Evolutionary conservation across 257 asterid genomes (phyloP).

Genomic region (Eustoma russellianum): DNA sequence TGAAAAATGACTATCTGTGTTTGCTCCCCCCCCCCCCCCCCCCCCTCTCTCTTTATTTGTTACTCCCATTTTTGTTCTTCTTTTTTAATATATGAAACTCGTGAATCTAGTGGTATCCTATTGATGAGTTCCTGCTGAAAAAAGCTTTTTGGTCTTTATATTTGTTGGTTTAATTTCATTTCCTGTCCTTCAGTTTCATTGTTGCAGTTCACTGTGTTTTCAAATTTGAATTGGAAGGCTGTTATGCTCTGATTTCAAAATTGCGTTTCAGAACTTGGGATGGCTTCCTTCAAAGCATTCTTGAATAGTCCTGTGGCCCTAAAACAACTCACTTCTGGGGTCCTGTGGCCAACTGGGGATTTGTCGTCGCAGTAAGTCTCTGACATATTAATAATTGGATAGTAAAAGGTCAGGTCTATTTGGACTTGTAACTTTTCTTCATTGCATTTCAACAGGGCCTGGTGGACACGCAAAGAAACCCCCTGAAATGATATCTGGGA

Average conservation of each 20-base stretch:
- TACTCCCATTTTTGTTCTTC: too few relatives aligned
- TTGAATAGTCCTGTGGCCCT: slow-evolving; percentile 39
- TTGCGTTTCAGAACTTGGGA: slow-evolving; percentile 3
- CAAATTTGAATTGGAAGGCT: too few relatives aligned
- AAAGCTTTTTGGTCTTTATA: too few relatives aligned
- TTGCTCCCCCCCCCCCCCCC: too few relatives aligned
- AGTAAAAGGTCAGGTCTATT: not conserved
- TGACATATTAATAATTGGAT: not conserved
- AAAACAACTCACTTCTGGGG: slow-evolving; percentile 46
- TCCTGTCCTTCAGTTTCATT: too few relatives aligned
- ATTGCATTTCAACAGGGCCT: slow-evolving; percentile 44
- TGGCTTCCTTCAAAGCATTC: slow-evolving; percentile 30
- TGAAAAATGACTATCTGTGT: too few relatives aligned
- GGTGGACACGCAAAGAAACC: slow-evolving; percentile 87
- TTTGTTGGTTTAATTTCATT: too few relatives aligned
- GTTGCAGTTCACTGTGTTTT: too few relatives aligned
- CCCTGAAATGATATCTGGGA: slow-evolving; percentile 91
- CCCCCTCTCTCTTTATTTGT: too few relatives aligned
- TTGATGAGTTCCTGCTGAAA: too few relatives aligned
- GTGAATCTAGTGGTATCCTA: too few relatives aligned
- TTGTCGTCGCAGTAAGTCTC: slow-evolving; percentile 29
- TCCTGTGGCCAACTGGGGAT: slow-evolving; percentile 41
- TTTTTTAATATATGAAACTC: too few relatives aligned
- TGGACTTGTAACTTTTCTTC: not conserved
- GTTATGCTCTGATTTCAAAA: slow-evolving; percentile 2